These are phyloP conservation scores for Wickerhamomyces alni DNA, from an alignment of 805 yeast species.

Conservation along the genomic window DNA sequence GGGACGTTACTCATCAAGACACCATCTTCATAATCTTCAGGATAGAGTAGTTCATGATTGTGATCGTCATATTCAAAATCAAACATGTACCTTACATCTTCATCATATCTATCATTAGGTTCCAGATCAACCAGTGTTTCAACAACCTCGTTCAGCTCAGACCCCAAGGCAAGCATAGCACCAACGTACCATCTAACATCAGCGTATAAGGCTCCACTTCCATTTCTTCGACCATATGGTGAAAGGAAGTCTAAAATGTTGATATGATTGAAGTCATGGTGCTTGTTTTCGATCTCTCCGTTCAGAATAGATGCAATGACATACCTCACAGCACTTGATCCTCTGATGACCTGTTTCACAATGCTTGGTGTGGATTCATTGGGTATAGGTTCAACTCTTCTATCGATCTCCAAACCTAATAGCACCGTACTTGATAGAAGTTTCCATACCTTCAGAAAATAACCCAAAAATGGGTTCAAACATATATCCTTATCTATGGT, in stretches of 20 bases:
- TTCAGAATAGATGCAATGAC: conserved; percentile 58
- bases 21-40: conserved; percentile 17
- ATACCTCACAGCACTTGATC: conserved; percentile 57
- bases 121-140: conserved; percentile 51
- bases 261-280: conserved; percentile 55
- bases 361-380: conserved; percentile 33
- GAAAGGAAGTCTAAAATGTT: conserved; percentile 55
- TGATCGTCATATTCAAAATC: conserved; percentile 47
- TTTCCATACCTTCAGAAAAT: conserved; percentile 60
- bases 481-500: conserved; percentile 32
- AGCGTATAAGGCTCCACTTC: conserved; percentile 52
- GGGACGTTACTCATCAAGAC: conserved; percentile 9
- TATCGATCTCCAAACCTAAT: conserved; percentile 55
- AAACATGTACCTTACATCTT: conserved; percentile 56
- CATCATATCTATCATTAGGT: conserved; percentile 60
- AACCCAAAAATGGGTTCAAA: conserved; percentile 56
- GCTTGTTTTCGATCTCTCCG: conserved; percentile 33
- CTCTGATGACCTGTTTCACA: conserved; percentile 47
- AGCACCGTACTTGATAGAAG: conserved; percentile 53
- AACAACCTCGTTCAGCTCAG: conserved; percentile 42
- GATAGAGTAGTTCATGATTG: conserved; percentile 26
- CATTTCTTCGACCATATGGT: conserved; percentile 58
- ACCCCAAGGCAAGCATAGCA: conserved; percentile 45
- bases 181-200: conserved; percentile 56
- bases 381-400: conserved; percentile 37